Base-by-base conservation (phyloP, 257 asterid species). In the Lavandula angustifolia region DNA sequence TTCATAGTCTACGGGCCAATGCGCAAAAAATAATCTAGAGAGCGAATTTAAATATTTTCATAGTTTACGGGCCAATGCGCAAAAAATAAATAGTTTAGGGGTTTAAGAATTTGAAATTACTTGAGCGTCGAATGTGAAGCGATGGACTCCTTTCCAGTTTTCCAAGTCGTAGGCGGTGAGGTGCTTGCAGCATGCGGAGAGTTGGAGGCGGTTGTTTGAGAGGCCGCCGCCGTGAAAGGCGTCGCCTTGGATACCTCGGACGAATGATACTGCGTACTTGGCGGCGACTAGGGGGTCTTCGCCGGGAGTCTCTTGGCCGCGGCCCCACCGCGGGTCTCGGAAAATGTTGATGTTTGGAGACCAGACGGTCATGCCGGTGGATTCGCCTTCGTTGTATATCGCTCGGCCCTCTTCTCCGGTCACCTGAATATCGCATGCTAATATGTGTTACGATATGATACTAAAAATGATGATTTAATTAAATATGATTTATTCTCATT, bases 321-420 rank as follows among this genome's bases (percentile, higher is more conserved):
- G 83, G 0, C 96, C 96, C 95, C 92, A 88, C 79, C 96, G 75
- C 1, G 95, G 96, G 51, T 88, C 96, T 68, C 96, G 63, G 54
- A 69, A 88, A 35, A 88, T 84, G 62, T 88, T 88, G 64, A 84
- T 85, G 74, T 78, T 85, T 60, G 95, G 96, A 8, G 96, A 84
- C 92, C 89, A 86, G 60, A 80, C 80, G 54, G 96, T 86, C 85
- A 85, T 80, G 72, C 96, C 95, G n/a, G 10, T 77, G 54, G 95
- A 90, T 64, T 86, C 85, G 29, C 96, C 95, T 76, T 72, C 86
- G 71, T 86, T 88, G 75, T 88, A 88, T 63, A 88, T 79, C 22
- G 83, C 96, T 64, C 96, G 81, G 3, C 87, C 95, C 74, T 88
- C 96, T 3, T 41, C 76, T 34, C 95, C 95, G 1, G 78, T 84